Conservation (phyloP, 768 basidiomycete genomes). For the Phaeotremella fagi region DNA sequence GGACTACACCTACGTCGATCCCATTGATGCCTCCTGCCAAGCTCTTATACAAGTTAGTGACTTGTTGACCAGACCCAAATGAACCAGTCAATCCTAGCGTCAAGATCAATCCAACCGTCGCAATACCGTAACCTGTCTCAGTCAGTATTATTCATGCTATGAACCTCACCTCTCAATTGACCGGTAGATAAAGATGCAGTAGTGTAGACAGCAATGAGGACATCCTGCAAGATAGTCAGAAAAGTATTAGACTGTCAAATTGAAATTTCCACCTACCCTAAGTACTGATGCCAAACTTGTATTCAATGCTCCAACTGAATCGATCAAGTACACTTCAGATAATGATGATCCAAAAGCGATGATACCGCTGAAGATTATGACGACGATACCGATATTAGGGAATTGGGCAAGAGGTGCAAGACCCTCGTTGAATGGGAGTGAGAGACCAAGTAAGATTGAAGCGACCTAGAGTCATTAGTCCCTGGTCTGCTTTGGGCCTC, state of each 20-base stretch:
- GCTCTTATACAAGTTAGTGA: not conserved
- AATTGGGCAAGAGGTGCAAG: not conserved
- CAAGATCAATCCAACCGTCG: not conserved
- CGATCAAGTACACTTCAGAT: not conserved
- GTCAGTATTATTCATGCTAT: not conserved
- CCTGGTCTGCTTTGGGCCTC: not conserved
- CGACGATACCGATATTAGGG: not conserved
- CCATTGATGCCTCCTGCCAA: not conserved
- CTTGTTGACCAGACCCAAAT: not conserved
- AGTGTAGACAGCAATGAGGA: not conserved
- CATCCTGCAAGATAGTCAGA: not conserved
- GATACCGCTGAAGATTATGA: not conserved
- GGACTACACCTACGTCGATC: not conserved
- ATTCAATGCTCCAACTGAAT: not conserved
- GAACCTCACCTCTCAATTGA: not conserved
- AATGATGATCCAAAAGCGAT: not conserved
- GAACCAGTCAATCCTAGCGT: not conserved
- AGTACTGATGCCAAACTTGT: not conserved
- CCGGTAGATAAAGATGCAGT: not conserved
- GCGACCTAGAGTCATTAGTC: not conserved
- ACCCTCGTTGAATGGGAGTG: not conserved
- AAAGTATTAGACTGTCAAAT: not conserved
- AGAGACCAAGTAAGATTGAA: not conserved
- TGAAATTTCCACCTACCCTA: not conserved
- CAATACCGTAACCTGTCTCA: not conserved